Conservation (phyloP, 2,329 filamentous ascomycete species). For the Neonectria neomacrospora region DNA sequence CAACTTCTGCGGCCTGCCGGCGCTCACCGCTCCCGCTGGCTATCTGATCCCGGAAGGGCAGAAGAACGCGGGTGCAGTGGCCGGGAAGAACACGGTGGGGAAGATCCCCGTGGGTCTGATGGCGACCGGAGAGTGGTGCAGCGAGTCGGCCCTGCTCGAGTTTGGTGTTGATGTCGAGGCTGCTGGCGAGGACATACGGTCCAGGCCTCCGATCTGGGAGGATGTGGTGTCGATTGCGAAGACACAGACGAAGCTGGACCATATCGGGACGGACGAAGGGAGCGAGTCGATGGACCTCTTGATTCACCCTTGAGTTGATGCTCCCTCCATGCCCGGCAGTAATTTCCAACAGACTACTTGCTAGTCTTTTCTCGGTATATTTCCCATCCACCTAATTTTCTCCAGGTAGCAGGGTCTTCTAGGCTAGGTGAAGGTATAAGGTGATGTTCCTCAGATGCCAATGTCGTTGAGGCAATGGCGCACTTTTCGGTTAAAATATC, state of each 20-base stretch:
- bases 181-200: conserved; percentile 39
- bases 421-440: too few relatives aligned
- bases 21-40: conserved; percentile 58
- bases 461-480: too few relatives aligned
- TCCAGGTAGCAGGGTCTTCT: background rate
- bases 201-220: conserved; percentile 22
- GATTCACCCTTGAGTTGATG: background rate
- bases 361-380: background rate
- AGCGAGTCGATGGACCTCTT: background rate
- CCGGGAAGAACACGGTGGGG: conserved; percentile 48
- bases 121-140: conserved; percentile 66
- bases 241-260: conserved; percentile 11
- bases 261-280: background rate
- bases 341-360: background rate
- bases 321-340: background rate
- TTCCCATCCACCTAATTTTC: background rate
- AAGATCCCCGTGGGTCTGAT: conserved; percentile 65
- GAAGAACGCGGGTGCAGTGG: conserved; percentile 46
- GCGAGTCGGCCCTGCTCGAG: conserved; percentile 59
- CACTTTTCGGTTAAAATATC: too few relatives aligned
- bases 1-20: conserved; percentile 61
- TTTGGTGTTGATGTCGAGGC: conserved; percentile 61
- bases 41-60: conserved; percentile 54
- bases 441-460: too few relatives aligned
- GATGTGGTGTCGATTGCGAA: conserved; percentile 12